Evolutionary conservation across 2,329 filamentous ascomycete species (phyloP), one percentile per base, ranked within the genome.

Genomic region (Sporothrix pallida): DNA sequence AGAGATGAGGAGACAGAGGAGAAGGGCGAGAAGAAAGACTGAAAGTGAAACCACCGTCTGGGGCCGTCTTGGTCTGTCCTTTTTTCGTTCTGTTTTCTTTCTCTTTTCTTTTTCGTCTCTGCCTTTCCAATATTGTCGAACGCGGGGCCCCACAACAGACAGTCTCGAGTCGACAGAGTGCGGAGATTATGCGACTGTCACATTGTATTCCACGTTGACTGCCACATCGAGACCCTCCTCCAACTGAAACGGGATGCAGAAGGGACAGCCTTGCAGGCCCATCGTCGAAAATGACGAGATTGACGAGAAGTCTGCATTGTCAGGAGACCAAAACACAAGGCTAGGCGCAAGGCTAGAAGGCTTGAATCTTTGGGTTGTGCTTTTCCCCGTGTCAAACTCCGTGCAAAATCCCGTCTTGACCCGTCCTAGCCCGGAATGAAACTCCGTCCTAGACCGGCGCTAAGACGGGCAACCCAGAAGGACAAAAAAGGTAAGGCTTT

Each of bases 11-110:
- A 13, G 52, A 9, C 17, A 20, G n/a, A n/a, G n/a, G 6, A 52
- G 48, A 52, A n/a, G 8, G 12, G 23, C 1, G 54, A 13, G n/a
- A 26, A 58, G 23, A 26, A 58, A 8, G 54, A 58, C n/a, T 58
- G 54, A 9, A n/a, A 58, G 23, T 62, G 26, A 63, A 63, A 63
- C 31, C 58, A 37, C 58, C 58, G 31, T 44, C 58, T 63, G 58
- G 58, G 58, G 58, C 58, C 31, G 58, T 63, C 58, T 63, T 63
- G 58, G 31, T 13, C n/a, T 20, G 17, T 54, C n/a, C n/a, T 20
- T 20, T 54, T 9, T 20, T 9, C 15, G n/a, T 52, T 17, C n/a
- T 7, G 50, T 8, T 8, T 17, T 52, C 13, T 17, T 17, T 54
- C 3, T 20, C n/a, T 9, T 1, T 9, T 17, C 10, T 15, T 60